Percentiles rank a stretch among this genome's conserved stretches.
Evolutionary conservation across 2,329 filamentous ascomycete species (phyloP).

Genomic region (Aspergillus spinulosporus): DNA sequence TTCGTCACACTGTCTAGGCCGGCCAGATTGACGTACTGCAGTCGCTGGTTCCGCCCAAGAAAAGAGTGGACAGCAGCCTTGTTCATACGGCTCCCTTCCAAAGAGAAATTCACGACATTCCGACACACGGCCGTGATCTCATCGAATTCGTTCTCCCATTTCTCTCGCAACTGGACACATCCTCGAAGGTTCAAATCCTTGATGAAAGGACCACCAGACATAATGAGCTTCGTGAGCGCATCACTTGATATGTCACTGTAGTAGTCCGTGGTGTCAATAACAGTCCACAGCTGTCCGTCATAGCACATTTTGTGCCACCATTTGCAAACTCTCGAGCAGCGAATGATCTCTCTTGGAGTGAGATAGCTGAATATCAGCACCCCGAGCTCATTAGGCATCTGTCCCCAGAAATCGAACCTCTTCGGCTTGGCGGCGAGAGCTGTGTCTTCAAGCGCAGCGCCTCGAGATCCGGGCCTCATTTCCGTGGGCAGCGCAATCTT

Average conservation of each 20-base stretch:
- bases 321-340: constrained; percentile 73
- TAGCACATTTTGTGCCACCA: constrained; percentile 81
- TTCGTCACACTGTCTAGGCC: constrained; percentile 76
- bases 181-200: constrained; percentile 87
- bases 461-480: constrained; percentile 52
- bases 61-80: constrained; percentile 74
- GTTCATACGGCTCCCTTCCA: constrained; percentile 88
- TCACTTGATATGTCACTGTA: constrained; percentile 84
- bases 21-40: constrained; percentile 84
- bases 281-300: constrained; percentile 90
- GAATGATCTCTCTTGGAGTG: constrained; percentile 75
- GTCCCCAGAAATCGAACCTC: constrained; percentile 71
- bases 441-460: constrained; percentile 29
- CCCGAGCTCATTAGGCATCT: constrained; percentile 79
- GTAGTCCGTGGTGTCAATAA: constrained; percentile 80
- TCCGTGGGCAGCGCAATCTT: constrained; percentile 67
- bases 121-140: constrained; percentile 75
- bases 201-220: constrained; percentile 82
- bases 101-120: constrained; percentile 82
- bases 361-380: constrained; percentile 76
- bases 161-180: constrained; percentile 83
- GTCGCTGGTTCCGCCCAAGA: constrained; percentile 72
- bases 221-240: constrained; percentile 80
- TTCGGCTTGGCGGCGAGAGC: constrained; percentile 33
- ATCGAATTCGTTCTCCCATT: constrained; percentile 69